Evolutionary conservation across 176 grass and related monocot species (phyloP), one percentile per base, ranked within the genome.

Genomic region (Oryza glaberrima): DNA sequence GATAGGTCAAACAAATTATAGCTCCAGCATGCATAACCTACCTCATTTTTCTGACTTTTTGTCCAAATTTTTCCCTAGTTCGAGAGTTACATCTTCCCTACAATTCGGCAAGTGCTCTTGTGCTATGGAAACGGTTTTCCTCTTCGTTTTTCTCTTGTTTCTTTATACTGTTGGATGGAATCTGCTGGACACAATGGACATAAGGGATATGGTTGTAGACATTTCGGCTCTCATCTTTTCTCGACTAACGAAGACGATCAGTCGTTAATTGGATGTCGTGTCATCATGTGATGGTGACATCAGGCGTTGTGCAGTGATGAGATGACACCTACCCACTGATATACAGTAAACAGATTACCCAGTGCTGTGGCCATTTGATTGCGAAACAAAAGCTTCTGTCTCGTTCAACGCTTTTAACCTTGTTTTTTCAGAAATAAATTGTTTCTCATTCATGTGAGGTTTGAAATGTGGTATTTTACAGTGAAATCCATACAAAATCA

Each of bases 201-300:
- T 0, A 41, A 58, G 16, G 51, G 17, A 58, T 58, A 76, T 60
- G 60, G 22, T 44, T 22, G 15, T 58, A 58, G 12, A 58, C 67
- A 12, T 46, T 76, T 30, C 54, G 14, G n/a, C 20, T 83, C 32
- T 22, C 65, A 65, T 52, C 41, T 45, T 32, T 7, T 74, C 58
- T 79, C 20, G n/a, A 40, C 79, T 48, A 25, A 14, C 11, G 30
- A 35, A 48, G 38, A 3, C 14, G 0, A 35, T 14, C 9, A 23
- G n/a, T 54, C 60, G 3, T 41, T 15, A 26, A 19, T 68, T 46
- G 63, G 3, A 36, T 19, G 6, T 70, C 66, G 3, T 72, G 65
- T 28, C 78, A 76, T 76, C 43, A 32, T 38, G 30, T n/a, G 78
- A 90, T 22, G n/a, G 7, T 16, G 83, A 85, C 77, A 23, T 70